Percentiles rank a stretch among this genome's conserved stretches.
Conservation (phyloP, 306 rosid species). For the Corylus americana region DNA sequence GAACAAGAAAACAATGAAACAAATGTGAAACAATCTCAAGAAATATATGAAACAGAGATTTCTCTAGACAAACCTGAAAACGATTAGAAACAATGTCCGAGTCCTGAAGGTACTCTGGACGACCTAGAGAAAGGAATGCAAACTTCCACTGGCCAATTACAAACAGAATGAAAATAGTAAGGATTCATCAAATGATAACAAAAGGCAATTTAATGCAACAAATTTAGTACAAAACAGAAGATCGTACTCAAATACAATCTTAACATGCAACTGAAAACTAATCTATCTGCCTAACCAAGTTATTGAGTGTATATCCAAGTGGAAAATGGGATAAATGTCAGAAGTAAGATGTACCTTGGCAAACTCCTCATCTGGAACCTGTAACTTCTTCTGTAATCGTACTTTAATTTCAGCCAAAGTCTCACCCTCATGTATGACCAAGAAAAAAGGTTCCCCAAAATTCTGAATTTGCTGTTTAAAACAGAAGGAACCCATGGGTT, state of each 20-base stretch:
- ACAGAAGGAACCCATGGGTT: conserved; percentile 7
- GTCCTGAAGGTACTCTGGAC: conserved; percentile 91
- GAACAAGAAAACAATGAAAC: conserved; percentile 22
- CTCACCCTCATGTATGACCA: conserved; percentile 87
- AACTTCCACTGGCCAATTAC: conserved; percentile 71
- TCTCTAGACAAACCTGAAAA: conserved; percentile 63
- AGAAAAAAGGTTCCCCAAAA: conserved; percentile 89
- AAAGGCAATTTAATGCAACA: background rate
- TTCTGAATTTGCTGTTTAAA: conserved; percentile 76
- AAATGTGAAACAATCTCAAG: conserved; percentile 15
- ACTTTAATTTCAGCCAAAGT: conserved; percentile 65
- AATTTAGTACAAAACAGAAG: background rate
- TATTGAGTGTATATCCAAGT: background rate
- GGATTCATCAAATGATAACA: background rate
- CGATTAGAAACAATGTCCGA: conserved; percentile 72
- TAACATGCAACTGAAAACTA: background rate
- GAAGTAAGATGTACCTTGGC: conserved; percentile 56
- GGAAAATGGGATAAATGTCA: conserved; percentile 3
- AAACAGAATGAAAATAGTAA: conserved; percentile 10
- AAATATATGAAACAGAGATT: conserved; percentile 7
- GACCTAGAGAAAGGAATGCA: conserved; percentile 85
- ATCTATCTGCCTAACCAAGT: conserved; percentile 24
- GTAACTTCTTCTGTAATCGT: conserved; percentile 74
- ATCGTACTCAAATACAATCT: background rate
- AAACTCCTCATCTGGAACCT: conserved; percentile 84